Base-by-base conservation (phyloP, 495 filamentous ascomycete genomes). In the Cercophora newfieldiana region DNA sequence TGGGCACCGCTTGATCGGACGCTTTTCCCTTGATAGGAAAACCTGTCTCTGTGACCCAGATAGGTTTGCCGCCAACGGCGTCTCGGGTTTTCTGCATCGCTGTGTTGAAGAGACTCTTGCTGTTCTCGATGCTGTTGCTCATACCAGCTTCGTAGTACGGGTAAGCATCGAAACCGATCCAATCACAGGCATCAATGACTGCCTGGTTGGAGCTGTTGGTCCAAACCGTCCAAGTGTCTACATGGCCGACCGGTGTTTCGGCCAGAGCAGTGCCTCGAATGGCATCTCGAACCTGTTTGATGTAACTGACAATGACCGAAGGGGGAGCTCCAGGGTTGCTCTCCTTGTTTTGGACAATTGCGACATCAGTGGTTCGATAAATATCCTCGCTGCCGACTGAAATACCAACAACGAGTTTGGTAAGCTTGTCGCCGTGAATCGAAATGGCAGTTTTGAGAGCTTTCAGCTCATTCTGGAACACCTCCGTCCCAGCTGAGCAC, bases 21-120 rank as follows among this genome's bases (percentile, higher is more conserved):
- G 77, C 81, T 37, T 80, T 73, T 30, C 92, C 93, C 66, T 79
- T 86, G 25, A 91, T 87, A 63, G 93, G 93, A 84, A 89, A 94
- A 67, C 93, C 94, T 26, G 92, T 96, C 84, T 97, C 93, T 24
- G 92, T 97, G 67, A 97, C 83, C 89, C 93, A 94, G 71, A 97
- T 86, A 16, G 84, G 80, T 84, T 93, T 94, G 65, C 82, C 85
- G 22, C 80, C 78, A 60, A 84, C 85, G 44, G 80, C 87, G 26
- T 74, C 73, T 69, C 85, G 77, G 63, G 91, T 92, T 44, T 78
- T 79, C 25, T 76, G 70, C 14, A 89, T 80, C 25, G 90, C 85
- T 26, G 84, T 85, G 29, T 86, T 74, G 80, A 93, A 94, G 59
- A 91, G 80, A 10, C 61, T 53, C 68, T 85, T 85, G 74, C 81